Evolutionary conservation across 73 alveolate species (phyloP), one percentile per base, ranked within the genome.

Genomic region (Tetrahymena thermophila): DNA sequence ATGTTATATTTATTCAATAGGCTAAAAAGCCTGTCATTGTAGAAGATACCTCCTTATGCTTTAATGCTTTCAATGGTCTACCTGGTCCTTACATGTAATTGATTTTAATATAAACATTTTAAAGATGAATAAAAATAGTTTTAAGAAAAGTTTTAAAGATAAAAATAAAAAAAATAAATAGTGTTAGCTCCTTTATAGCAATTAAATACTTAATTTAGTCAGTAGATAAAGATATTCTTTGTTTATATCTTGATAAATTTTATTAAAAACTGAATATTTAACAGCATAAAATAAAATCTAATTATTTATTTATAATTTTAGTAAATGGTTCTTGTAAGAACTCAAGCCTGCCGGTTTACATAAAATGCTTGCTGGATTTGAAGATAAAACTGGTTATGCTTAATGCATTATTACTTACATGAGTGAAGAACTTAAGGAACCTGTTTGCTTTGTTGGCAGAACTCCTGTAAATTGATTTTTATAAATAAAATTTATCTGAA

Each of bases 1-100:
- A 93, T 35, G 6, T 35, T n/a, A 10, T 35, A 93, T 34, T 93
- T 1, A 23, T 4, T 40, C 1, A 56, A 16, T 50, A 96, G 84
- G 94, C 94, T 21, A 96, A 96, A 31, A 96, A 94, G 40, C 99
- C 99, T 25, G 97, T 98, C 57, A 94, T 98, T 38, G 97, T 97
- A 15, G 99, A 98, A 96, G 99, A 98, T 96, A 98, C 99, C 10
- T 98, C 99, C 8, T 97, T 98, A 35, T 97, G 99, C 96, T 98
- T 97, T 96, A 98, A 98, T 95, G 98, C 99, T 9, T 96, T 97
- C n/a, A 97, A 97, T 40, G 99, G 99, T 94, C 98, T 98, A 93
- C 99, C 99, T 14, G 99, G 99, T 25, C 99, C 99, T 10, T 98
- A 98, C 96, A 98, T 98, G 97, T 97, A 97, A 44, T 40, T 40